Evolutionary conservation across 345 rosid species (phyloP), one percentile per base, ranked within the genome.

Genomic region (Hibiscus trionum): DNA sequence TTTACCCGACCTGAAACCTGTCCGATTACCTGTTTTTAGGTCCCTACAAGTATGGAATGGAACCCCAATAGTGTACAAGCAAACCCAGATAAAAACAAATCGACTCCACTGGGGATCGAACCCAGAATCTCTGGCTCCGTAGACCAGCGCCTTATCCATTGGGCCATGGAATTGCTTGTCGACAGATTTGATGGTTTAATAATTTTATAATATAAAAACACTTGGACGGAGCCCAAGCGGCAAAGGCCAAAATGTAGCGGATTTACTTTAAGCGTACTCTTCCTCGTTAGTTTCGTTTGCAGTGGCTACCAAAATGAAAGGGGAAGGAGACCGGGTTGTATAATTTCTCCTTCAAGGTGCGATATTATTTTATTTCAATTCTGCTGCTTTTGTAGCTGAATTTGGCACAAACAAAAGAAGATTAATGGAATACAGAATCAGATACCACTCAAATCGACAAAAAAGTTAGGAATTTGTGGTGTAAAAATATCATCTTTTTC

Each of bases 91-190:
- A 29, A 29, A 44, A 44, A 44, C 0, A 44, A 42, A 11, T 10
- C 17, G 33, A 44, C 69, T 65, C 33, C 17, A 44, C 53, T 65
- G 87, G 88, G 88, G 86, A 80, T 84, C 88, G 86, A 85, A 85
- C 88, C 87, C 86, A 85, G 88, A 85, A 80, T 82, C 87, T 85
- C 90, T 79, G 84, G 84, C 82, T 86, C 71, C 87, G 91, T 85
- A 82, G 91, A 85, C 87, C 88, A 85, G 94, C 82, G 84, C 88
- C 88, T 84, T 82, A 82, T 87, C 88, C 94, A 86, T 89, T 87
- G 84, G 86, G 85, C 86, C 88, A 84, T 62, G 86, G 84, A 86
- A 83, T 85, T 27, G 0, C 5, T 2, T 46, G 5, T 3, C 1
- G 10, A 2, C 10, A 0, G 11, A 11, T 44, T 0, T 8, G 12